Evolutionary conservation across 2,329 filamentous ascomycete genomes (phyloP).

Genomic region (Talaromyces funiculosus): DNA sequence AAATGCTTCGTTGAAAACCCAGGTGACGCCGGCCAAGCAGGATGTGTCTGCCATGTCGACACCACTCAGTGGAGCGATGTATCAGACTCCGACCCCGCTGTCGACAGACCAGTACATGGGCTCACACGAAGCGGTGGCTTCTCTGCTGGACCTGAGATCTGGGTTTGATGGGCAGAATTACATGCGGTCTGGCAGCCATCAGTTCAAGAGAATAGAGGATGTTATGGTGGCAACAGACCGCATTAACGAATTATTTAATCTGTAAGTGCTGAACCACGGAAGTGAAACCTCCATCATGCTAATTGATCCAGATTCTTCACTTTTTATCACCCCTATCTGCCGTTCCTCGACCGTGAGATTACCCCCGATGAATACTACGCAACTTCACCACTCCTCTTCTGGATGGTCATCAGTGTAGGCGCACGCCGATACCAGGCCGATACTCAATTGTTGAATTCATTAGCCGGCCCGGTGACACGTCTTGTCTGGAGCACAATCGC

Average conservation of each 20-base stretch:
- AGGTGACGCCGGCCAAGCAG: conserved; percentile 23
- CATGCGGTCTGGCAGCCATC: conserved; percentile 45
- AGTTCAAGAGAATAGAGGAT: conserved; percentile 50
- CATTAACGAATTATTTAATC: conserved; percentile 41
- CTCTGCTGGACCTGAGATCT: conserved; percentile 45
- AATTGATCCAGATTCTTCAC: conserved; percentile 53
- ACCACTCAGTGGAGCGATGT: conserved; percentile 29
- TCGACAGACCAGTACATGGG: conserved; percentile 41
- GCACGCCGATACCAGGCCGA: conserved; percentile 55
- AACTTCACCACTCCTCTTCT: conserved; percentile 60
- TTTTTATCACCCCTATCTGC: conserved; percentile 59
- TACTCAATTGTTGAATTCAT: conserved; percentile 48
- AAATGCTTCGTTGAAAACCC: conserved; percentile 18
- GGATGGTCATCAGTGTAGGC: conserved; percentile 60
- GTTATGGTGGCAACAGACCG: conserved; percentile 40
- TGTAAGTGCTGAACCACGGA: conserved; percentile 27
- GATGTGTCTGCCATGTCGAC: conserved; percentile 25
- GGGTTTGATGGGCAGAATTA: conserved; percentile 40
- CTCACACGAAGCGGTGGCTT: conserved; percentile 47
- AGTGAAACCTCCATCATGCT: not conserved
- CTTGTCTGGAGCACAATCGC: conserved; percentile 58
- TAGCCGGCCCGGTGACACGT: conserved; percentile 50
- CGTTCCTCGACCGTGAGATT: conserved; percentile 53
- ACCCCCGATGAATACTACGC: conserved; percentile 54
- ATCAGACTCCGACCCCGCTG: conserved; percentile 32